phyloP scores from a whole-genome alignment of 768 basidiomycete genomes.

The Russula sp. region DNA sequence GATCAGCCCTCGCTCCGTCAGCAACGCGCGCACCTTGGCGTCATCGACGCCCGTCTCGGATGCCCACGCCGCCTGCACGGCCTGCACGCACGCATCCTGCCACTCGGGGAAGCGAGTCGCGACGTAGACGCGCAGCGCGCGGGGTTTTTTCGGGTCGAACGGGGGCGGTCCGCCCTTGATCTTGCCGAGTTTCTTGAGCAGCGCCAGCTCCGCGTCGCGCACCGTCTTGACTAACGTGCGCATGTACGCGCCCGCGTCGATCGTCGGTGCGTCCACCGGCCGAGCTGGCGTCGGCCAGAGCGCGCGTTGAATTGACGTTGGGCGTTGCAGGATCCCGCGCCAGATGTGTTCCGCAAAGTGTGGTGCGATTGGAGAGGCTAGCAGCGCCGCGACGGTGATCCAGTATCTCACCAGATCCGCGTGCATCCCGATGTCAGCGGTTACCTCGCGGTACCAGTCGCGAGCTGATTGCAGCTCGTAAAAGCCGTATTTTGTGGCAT shows the following conservation, averaged over 20 bases:
- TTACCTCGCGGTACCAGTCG: conserved; percentile 96
- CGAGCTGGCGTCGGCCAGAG: conserved; percentile 66
- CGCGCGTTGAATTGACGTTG: conserved; percentile 73
- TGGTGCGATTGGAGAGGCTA: conserved; percentile 82
- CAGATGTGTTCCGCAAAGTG: conserved; percentile 94
- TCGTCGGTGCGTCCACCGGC: conserved; percentile 52
- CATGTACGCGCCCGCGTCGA: conserved; percentile 81
- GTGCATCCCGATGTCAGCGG: conserved; percentile 86
- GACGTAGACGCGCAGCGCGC: conserved; percentile 83
- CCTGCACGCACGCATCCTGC: conserved; percentile 79
- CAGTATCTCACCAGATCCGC: conserved; percentile 77
- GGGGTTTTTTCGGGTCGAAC: conserved; percentile 83
- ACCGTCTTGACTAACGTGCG: conserved; percentile 85
- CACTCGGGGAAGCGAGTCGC: conserved; percentile 88
- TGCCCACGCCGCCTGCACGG: conserved; percentile 61
- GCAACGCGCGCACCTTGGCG: conserved; percentile 56
- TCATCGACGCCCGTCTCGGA: conserved; percentile 69
- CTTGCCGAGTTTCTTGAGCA: conserved; percentile 77
- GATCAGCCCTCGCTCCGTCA: conserved; percentile 69
- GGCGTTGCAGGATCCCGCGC: conserved; percentile 62
- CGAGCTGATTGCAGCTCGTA: conserved; percentile 90
- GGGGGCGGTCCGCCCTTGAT: conserved; percentile 46
- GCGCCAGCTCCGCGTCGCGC: conserved; percentile 74
- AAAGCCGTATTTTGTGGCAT: conserved; percentile 90
- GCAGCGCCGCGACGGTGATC: conserved; percentile 73